These are phyloP conservation scores for Salisapilia sapeloensis DNA, from an alignment of 352 stramenopile genomes.

Conservation along the genomic window DNA sequence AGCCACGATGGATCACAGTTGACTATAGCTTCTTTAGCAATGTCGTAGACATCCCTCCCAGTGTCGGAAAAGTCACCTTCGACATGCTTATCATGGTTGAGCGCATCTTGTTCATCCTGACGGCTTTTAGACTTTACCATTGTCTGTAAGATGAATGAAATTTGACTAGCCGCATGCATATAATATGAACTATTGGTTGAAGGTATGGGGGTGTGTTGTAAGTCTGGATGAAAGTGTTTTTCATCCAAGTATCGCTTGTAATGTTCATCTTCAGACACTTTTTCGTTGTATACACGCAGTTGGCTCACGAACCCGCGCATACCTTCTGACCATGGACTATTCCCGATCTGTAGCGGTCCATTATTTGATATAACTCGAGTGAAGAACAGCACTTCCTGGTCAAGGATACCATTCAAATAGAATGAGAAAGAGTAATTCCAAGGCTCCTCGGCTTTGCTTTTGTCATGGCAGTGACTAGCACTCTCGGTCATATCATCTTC, in stretches of 20 bases:
- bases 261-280: conserved; percentile 13
- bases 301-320: conserved; percentile 46
- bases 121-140: no score
- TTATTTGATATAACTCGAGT: conserved; percentile 27
- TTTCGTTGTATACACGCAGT: conserved; percentile 18
- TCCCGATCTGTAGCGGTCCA: conserved; percentile 42
- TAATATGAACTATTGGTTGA: no score
- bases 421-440: conserved; percentile 32
- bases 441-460: neutral
- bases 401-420: conserved; percentile 38
- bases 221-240: conserved; percentile 10
- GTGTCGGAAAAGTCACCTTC: conserved; percentile 4
- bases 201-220: no score
- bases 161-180: conserved; percentile 11
- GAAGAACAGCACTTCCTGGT: conserved; percentile 24
- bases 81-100: no score
- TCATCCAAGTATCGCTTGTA: conserved; percentile 9
- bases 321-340: conserved; percentile 48
- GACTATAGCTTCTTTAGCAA: conserved; percentile 1
- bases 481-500: neutral
- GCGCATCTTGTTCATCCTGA: no score
- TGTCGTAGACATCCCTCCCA: conserved; percentile 3
- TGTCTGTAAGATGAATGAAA: conserved; percentile 20
- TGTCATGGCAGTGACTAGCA: conserved; percentile 2
- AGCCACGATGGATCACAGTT: conserved; percentile 9